Conservation (phyloP, 2,329 filamentous ascomycete species). For the Pleoardoris graminearum region DNA sequence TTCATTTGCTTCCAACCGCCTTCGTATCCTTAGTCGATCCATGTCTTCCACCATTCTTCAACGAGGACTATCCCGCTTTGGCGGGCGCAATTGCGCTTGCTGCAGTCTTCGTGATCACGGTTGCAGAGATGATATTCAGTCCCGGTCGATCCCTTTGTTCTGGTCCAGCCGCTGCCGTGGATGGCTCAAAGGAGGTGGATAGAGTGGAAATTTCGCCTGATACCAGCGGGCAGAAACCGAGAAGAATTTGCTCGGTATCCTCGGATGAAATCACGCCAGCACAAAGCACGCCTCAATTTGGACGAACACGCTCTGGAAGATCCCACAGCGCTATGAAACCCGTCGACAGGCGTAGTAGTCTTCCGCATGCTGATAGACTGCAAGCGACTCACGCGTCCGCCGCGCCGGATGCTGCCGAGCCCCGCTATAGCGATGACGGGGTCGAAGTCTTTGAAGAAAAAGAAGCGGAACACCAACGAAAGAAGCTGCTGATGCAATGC, state of each 20-base stretch:
- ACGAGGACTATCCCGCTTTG: slow-evolving; percentile 61
- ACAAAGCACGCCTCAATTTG: neutral
- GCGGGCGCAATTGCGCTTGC: slow-evolving; percentile 66
- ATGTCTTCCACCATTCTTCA: slow-evolving; percentile 62
- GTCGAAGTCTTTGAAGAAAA: slow-evolving; percentile 21
- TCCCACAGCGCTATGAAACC: neutral
- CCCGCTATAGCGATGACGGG: slow-evolving; percentile 44
- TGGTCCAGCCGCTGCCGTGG: neutral
- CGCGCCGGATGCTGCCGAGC: slow-evolving; percentile 50
- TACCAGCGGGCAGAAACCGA: too few relatives aligned
- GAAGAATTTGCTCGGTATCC: neutral
- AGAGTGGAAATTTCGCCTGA: too few relatives aligned
- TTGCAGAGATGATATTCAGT: slow-evolving; percentile 64
- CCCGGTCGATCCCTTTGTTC: slow-evolving; percentile 21
- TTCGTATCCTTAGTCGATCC: slow-evolving; percentile 52
- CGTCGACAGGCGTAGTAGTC: neutral
- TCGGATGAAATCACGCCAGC: neutral
- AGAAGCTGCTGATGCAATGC: slow-evolving; percentile 39
- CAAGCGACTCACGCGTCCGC: slow-evolving; percentile 4
- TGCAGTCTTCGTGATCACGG: slow-evolving; percentile 63
- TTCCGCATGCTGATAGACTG: neutral
- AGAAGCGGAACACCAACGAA: slow-evolving; percentile 30
- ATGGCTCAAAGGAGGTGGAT: neutral
- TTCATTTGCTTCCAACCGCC: slow-evolving; percentile 68
- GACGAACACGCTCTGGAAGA: neutral